Evolutionary conservation across 1,139 yeast genomes (phyloP), one percentile per base, ranked within the genome.

Genomic region (Hemisphaericaspora lyxosophila): DNA sequence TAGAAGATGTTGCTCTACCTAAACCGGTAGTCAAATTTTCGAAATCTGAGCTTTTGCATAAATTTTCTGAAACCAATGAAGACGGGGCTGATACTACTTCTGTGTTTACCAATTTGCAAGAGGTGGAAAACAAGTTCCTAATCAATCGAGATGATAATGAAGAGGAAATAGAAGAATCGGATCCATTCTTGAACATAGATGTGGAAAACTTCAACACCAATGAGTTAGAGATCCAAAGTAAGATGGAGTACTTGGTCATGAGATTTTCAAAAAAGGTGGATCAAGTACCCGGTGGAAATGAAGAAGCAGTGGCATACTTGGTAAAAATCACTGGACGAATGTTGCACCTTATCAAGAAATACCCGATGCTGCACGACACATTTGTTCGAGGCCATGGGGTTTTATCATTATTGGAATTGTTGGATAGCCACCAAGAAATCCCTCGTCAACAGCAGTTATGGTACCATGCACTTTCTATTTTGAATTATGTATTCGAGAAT

Each of bases 381-480:
- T 59, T 77, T 28, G 59, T 75, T 18, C 58, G 75, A 41, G 74
- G 70, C 31, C 81, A 75, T 49, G 80, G 81, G 0, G 59, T 75
- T 5, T 51, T 75, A 17, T 64, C 79, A 0, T 50, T 78, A 2
- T 53, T 77, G 41, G 82, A 76, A 47, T 50, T 77, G 4, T 57
- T 78, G 32, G 78, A 73, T 31, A 57, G 55, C 39, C 62, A 64
- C 1, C 55, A 55, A 24, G 73, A 69, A 26, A 46, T 62, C 9
- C 60, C 68, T 3, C 50, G 51, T 4, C 52, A 50, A 12, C 64
- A 67, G 14, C 63, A 62, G 26, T 52, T 73, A 23, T 72, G 78
- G 66, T 60, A 57, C 33, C 64, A 67, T 32, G 55, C 71, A 4
- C 54, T 78, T 13, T 60, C 72, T 7, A 62, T 72, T 4, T 54